Conservation (phyloP, 805 yeast genomes). For the Kurtzmaniella fragi region DNA sequence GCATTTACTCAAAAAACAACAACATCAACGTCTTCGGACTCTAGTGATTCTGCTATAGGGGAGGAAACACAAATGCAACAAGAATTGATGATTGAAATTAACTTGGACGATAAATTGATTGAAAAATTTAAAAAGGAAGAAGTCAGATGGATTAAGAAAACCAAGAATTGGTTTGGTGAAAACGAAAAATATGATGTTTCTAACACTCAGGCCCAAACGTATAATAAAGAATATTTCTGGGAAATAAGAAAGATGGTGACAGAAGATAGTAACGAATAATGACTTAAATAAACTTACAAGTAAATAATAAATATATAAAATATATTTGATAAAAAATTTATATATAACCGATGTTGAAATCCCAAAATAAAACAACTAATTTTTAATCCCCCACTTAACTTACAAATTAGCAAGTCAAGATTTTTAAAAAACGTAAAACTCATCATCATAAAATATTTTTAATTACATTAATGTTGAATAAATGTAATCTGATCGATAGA, state of each 20-base stretch:
- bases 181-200: constrained; percentile 19
- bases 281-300: neutral
- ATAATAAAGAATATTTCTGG: constrained; percentile 31
- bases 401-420: constrained; percentile 5
- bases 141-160: constrained; percentile 26
- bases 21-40: constrained; percentile 10
- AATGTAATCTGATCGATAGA: constrained; percentile 27
- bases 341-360: constrained; percentile 45
- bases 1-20: constrained; percentile 34
- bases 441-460: constrained; percentile 9
- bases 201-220: constrained; percentile 6
- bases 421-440: constrained; percentile 11
- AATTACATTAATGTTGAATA: constrained; percentile 48
- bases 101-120: constrained; percentile 19
- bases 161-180: constrained; percentile 33
- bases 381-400: constrained; percentile 28
- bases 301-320: neutral
- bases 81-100: constrained; percentile 19
- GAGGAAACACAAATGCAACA: constrained; percentile 8
- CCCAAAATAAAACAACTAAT: constrained; percentile 22
- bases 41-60: constrained; percentile 4
- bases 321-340: constrained; percentile 4
- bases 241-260: constrained; percentile 40
- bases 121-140: constrained; percentile 34
- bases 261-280: constrained; percentile 14